Evolutionary conservation across 2,329 filamentous ascomycete species (phyloP).

Genomic region (Epichloe sp.): DNA sequence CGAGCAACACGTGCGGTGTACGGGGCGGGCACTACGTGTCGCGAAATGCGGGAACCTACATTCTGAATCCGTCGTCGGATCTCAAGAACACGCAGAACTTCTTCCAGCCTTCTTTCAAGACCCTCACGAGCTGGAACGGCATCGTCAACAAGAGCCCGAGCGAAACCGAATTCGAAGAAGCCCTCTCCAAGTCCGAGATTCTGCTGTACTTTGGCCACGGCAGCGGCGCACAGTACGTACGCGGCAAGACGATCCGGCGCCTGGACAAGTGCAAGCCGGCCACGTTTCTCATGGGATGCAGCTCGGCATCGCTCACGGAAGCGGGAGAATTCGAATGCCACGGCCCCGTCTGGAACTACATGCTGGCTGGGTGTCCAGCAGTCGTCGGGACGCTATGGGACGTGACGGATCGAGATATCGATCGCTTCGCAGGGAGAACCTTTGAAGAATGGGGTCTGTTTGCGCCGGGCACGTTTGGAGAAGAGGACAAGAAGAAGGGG

Average conservation of each 20-base stretch:
- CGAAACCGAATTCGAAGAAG: constrained; percentile 62
- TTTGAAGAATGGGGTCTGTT: constrained; percentile 83
- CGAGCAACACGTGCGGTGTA: constrained; percentile 5
- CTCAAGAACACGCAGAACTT: constrained; percentile 65
- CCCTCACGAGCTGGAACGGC: constrained; percentile 58
- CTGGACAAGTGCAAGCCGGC: constrained; percentile 63
- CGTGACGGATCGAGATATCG: constrained; percentile 94
- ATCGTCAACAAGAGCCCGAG: constrained; percentile 57
- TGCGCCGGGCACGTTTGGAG: constrained; percentile 29
- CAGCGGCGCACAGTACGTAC: constrained; percentile 87
- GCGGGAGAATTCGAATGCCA: constrained; percentile 83
- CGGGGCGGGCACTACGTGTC: constrained; percentile 41
- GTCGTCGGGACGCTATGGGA: constrained; percentile 94
- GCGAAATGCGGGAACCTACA: constrained; percentile 51
- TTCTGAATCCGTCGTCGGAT: constrained; percentile 83
- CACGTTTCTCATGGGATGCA: constrained; percentile 88
- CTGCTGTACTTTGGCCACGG: constrained; percentile 95
- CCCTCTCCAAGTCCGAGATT: constrained; percentile 54
- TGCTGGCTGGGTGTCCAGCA: constrained; percentile 75
- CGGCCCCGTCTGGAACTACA: constrained; percentile 82
- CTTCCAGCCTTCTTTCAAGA: constrained; percentile 51
- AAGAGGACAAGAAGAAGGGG: constrained; percentile 16
- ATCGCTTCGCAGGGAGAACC: constrained; percentile 67
- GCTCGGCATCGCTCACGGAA: constrained; percentile 64
- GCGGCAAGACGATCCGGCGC: constrained; percentile 66